Evolutionary conservation across 352 stramenopile genomes (phyloP), one percentile per base, ranked within the genome.

Genomic region (Pythium myriotylum): DNA sequence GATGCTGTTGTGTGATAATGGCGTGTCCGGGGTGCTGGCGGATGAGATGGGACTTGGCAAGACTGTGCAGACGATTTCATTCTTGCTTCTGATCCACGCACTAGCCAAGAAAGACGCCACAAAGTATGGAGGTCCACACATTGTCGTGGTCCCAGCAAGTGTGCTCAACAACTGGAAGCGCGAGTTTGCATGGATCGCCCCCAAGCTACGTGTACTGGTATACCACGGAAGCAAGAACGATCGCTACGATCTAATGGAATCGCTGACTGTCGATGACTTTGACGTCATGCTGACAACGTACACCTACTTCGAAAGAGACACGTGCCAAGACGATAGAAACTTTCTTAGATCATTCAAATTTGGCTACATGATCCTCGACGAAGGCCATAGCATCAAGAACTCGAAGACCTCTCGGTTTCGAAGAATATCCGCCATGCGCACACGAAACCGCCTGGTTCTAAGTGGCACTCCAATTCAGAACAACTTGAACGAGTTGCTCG

Each of bases 1-100:
- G 37, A 54, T 93, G 23, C 37, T 94, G 16, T 66, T 94, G 5
- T 85, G 86, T 45, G 72, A 91, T 56, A 90, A 95, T 68, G 83
- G 81, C 13, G 74, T 94, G 22, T 93, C 83, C 6, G 80, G 84
- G 9, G 85, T 96, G 37, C 54, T 96, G 4, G 81, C 86, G 0
- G 84, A 97, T 59, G 90, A 97, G 54, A 97, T 97, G 93, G 92
- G 93, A 20, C 79, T 98, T 4, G 95, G 95, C 14, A 99, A 99
- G 74, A 96, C 87, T 2, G 85, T 94, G 2, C 87, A 96, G 58
- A 90, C 84, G n/a, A 89, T 94, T 59, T 32, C 84, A 2, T 96
- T 94, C 51, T 59, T 96, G 40, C 50, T 85, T 42, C 53, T 92
- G 16, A 70, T 95, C 0, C 74, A 89, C 24, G 66, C 74, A 1